These are phyloP conservation scores for Diaporthe amygdali DNA, from an alignment of 2,329 filamentous ascomycete species.

Conservation along the genomic window DNA sequence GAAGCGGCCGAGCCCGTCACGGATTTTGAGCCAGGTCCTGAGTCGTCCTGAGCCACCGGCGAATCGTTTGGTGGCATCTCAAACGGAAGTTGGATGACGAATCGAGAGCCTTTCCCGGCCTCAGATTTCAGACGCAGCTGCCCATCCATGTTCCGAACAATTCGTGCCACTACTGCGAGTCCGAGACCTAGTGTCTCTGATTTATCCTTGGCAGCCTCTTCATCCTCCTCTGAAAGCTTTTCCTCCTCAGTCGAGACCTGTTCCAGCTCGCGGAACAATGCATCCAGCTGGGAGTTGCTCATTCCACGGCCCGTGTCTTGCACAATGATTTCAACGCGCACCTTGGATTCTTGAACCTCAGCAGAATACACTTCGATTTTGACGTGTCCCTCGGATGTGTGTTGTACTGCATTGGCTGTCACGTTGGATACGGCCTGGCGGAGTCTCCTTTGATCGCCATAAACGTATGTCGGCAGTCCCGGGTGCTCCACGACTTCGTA, in stretches of 20 bases:
- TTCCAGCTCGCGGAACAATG: slow-evolving; percentile 63
- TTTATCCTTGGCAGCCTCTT: slow-evolving; percentile 35
- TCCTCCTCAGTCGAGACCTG: slow-evolving; percentile 56
- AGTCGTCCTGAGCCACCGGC: not conserved
- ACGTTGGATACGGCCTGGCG: slow-evolving; percentile 84
- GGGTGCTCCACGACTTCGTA: slow-evolving; percentile 73
- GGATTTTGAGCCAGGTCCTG: slow-evolving; percentile 11
- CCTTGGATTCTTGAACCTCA: slow-evolving; percentile 56
- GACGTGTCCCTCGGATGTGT: slow-evolving; percentile 72
- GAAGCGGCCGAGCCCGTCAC: slow-evolving; percentile 34
- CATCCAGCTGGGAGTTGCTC: slow-evolving; percentile 56
- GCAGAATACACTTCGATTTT: slow-evolving; percentile 72
- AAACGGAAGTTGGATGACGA: slow-evolving; percentile 81
- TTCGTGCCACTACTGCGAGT: slow-evolving; percentile 85
- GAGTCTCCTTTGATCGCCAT: slow-evolving; percentile 81
- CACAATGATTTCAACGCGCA: slow-evolving; percentile 75
- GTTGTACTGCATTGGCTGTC: slow-evolving; percentile 82
- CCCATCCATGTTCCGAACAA: slow-evolving; percentile 88
- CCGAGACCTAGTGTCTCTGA: slow-evolving; percentile 74
- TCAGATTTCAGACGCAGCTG: slow-evolving; percentile 86
- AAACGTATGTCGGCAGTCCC: slow-evolving; percentile 71
- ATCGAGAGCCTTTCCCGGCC: slow-evolving; percentile 80
- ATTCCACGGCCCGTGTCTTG: slow-evolving; percentile 78
- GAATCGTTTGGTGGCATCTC: slow-evolving; percentile 52
- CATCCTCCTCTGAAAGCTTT: slow-evolving; percentile 26